Base-by-base conservation (phyloP, 495 filamentous ascomycete genomes). In the Penicillium flavigenum region DNA sequence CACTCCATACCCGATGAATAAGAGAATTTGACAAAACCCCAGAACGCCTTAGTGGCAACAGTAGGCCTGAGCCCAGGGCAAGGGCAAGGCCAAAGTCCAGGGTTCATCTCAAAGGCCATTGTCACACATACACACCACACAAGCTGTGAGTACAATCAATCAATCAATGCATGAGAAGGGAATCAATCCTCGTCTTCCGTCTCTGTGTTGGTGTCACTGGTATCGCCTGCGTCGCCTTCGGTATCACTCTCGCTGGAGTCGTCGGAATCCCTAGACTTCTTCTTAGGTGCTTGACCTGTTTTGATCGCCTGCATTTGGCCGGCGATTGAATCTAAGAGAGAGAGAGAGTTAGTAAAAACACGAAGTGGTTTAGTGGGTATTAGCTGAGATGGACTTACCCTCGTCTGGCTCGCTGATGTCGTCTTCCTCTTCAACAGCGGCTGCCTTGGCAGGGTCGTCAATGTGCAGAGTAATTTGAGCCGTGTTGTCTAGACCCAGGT, bases 341-440 rank as follows among this genome's bases (percentile, higher is more conserved):
- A 20, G 14, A 39, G 77, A 19, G 59, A 73, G 72, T 69, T 62
- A 72, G 63, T 44, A 49, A 59, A 52, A 39, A 36, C 41, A 29
- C 41, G 22, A 17, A n/a, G 29, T 19, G 16, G 39, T 5, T 17
- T 44, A 50, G 51, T 32, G 32, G 31, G 22, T 43, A 19, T n/a
- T 26, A 14, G 14, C 31, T 42, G 43, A 39, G 47, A 55, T 38
- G 48, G 50, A 74, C 85, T 78, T 79, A 96, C 94, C 94, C 79
- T 97, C 94, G 67, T 98, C 94, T 9, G 95, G 93, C 71, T 98
- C 94, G 70, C 90, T 95, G 61, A 97, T 97, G 64, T 97, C 93
- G 64, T 97, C 94, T 58, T 87, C 88, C 44, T 78, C 73, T 39
- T 84, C 83, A 66, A 96, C 84, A 51, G 86, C 84, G 31, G 81